Base-by-base conservation (phyloP, 2,329 filamentous ascomycete species). In the Cadophora sp. region DNA sequence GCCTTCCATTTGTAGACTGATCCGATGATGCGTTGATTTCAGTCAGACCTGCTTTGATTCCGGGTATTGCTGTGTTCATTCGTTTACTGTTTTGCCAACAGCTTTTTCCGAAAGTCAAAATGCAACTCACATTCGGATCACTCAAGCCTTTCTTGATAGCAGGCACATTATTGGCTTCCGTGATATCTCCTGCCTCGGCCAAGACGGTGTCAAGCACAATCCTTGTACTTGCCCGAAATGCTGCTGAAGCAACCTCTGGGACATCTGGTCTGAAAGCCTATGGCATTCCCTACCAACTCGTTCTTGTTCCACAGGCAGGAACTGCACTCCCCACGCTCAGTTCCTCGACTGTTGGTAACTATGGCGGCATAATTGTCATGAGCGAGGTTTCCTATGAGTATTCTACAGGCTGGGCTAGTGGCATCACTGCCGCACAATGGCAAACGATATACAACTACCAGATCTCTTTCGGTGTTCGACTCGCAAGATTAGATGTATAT, bases 251-350 rank as follows among this genome's bases (percentile, higher is more conserved):
- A n/a, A 78, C 77, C 22, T 82, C 83, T 50, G 84, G 83, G 24
- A 83, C 82, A 43, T 83, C 82, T 16, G 87, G 87, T 26, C 80
- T 89, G 5, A 84, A 86, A 72, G 86, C 82, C 68, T 89, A 89
- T 73, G 87, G 87, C 50, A 89, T 90, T 69, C 86, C 87, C 1
- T 89, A 82, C 73, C 79, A 87, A 72, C 80, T 82, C 4, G 72
- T 88, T 11, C 73, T 84, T 22, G 85, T 90, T 27, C 86, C 86
- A 4, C 80, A 85, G 71, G 73, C 74, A 7, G 87, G 87, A 19
- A 78, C 81, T 12, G 69, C 79, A 22, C 81, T 90, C 37, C 87
- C 87, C 0, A 68, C 77, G 0, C 80, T 89, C 48, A 88, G 84
- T 72, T 79, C 80, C 16, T 79, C 77, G 3, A 80, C 77, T 1